phyloP scores from a whole-genome alignment of 805 yeast species.

The Wickerhamiella domercqiae region DNA sequence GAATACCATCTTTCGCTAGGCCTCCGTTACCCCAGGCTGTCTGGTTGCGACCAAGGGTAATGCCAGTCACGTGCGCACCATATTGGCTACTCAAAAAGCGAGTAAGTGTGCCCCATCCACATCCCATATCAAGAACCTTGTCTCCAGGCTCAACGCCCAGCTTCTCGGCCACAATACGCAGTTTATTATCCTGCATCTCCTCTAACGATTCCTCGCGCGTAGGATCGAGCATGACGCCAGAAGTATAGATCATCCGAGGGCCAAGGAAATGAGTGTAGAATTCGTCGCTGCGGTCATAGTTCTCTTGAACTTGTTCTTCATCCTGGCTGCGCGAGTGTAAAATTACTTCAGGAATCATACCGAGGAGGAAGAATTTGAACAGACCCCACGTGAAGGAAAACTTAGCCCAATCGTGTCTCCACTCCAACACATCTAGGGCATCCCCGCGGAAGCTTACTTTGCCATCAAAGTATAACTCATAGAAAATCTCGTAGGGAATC shows the following conservation, averaged over 20 bases:
- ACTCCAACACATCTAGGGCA: slow-evolving; percentile 67
- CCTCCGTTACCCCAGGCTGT: slow-evolving; percentile 75
- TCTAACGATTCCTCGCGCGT: slow-evolving; percentile 52
- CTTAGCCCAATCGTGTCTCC: slow-evolving; percentile 81
- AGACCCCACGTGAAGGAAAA: slow-evolving; percentile 64
- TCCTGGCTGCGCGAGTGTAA: slow-evolving; percentile 87
- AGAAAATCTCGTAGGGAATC: slow-evolving; percentile 87
- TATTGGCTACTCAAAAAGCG: slow-evolving; percentile 66
- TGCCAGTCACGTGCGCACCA: slow-evolving; percentile 78
- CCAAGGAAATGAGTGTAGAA: slow-evolving; percentile 90
- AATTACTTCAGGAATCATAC: slow-evolving; percentile 85
- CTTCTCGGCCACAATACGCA: slow-evolving; percentile 76
- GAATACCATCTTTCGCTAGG: slow-evolving; percentile 52
- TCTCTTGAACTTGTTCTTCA: slow-evolving; percentile 91
- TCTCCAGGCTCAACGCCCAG: slow-evolving; percentile 62
- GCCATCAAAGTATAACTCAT: slow-evolving; percentile 67
- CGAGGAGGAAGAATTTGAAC: slow-evolving; percentile 66
- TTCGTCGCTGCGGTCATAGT: slow-evolving; percentile 92
- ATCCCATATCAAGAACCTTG: slow-evolving; percentile 66
- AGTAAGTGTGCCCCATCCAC: slow-evolving; percentile 95
- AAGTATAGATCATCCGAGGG: slow-evolving; percentile 86
- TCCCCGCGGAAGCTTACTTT: slow-evolving; percentile 83
- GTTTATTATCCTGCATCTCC: slow-evolving; percentile 73
- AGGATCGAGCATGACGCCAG: slow-evolving; percentile 68
- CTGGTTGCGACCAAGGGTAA: slow-evolving; percentile 81